Conservation (phyloP, 208 protist species). For the Polymyxa betae region DNA sequence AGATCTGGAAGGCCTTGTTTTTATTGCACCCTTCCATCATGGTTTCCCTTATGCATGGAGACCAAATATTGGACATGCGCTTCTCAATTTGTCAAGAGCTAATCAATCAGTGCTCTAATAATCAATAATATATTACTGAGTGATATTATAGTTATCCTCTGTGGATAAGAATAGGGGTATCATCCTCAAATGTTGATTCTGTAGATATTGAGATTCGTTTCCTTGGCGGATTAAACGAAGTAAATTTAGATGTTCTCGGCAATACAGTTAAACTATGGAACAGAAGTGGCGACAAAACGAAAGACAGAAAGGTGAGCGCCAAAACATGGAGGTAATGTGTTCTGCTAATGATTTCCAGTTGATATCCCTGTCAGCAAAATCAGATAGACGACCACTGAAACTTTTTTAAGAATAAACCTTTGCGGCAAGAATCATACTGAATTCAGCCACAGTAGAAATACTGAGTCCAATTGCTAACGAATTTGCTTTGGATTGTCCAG, state of each 20-base stretch:
- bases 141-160: background rate
- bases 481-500: background rate
- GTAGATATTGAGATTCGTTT: too few species aligned
- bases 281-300: background rate
- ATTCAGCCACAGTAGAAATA: slow-evolving; percentile 34
- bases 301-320: slow-evolving; percentile 6
- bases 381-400: background rate
- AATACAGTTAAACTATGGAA: background rate
- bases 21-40: background rate
- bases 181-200: too few species aligned
- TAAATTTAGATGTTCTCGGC: too few species aligned
- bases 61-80: slow-evolving; percentile 28
- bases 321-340: slow-evolving; percentile 17
- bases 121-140: too few species aligned
- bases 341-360: slow-evolving; percentile 10
- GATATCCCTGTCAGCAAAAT: background rate
- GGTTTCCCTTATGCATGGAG: background rate
- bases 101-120: too few species aligned
- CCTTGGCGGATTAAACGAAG: too few species aligned
- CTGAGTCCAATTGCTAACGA: slow-evolving; percentile 10
- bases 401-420: background rate
- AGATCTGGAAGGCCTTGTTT: background rate
- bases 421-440: slow-evolving; percentile 44
- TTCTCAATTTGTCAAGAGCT: background rate
- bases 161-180: slow-evolving; percentile 41